phyloP scores from a whole-genome alignment of 192 early-diverging fungal genomes.

The Coemansia sp. region DNA sequence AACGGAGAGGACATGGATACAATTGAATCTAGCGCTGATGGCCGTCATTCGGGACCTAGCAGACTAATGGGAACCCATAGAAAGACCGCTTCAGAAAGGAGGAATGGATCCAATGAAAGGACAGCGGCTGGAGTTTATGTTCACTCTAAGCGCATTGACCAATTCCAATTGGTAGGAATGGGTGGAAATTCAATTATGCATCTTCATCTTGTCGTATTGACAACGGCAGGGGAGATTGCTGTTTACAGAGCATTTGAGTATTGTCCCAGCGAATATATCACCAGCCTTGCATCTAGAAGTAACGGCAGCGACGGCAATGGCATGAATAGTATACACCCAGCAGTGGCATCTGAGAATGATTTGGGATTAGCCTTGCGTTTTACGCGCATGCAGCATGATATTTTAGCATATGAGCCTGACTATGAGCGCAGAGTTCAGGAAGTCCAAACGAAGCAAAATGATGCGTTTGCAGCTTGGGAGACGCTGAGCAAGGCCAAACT shows the following conservation, averaged over 20 bases:
- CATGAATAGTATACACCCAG: neutral
- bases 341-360: slow-evolving; percentile 1
- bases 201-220: slow-evolving; percentile 28
- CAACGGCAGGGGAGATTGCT: slow-evolving; percentile 36
- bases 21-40: neutral
- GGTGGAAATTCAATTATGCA: slow-evolving; percentile 31
- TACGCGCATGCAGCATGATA: slow-evolving; percentile 31
- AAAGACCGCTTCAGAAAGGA: neutral
- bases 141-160: slow-evolving; percentile 24
- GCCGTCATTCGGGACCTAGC: neutral
- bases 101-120: neutral
- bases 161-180: slow-evolving; percentile 37
- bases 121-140: neutral
- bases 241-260: slow-evolving; percentile 49
- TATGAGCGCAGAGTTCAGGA: slow-evolving; percentile 40
- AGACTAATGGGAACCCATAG: neutral
- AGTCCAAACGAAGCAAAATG: slow-evolving; percentile 24
- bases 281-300: neutral
- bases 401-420: slow-evolving; percentile 44
- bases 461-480: slow-evolving; percentile 32
- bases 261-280: slow-evolving; percentile 23
- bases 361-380: slow-evolving; percentile 33
- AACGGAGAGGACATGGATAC: neutral
- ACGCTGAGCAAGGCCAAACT: slow-evolving; percentile 16
- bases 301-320: neutral